Base-by-base conservation (phyloP, 179 eudicot genomes). In the Silene vulgaris region DNA sequence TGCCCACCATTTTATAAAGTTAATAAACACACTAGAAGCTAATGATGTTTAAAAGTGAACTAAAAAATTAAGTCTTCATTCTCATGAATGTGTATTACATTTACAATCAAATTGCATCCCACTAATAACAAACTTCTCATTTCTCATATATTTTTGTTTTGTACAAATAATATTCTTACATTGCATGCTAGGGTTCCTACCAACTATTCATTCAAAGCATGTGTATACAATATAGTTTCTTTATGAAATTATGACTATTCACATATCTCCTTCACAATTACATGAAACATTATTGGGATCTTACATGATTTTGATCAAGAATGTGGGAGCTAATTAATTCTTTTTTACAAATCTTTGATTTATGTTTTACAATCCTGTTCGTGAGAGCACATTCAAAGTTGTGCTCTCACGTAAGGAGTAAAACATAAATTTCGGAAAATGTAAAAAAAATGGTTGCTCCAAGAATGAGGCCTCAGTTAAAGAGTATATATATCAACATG, bases 201-300 rank as follows among this genome's bases (percentile, higher is more conserved):
- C 76, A 69, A 74, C 81, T 74, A 74, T 64, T 56, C 78, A 61
- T 73, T 61, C 62, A 69, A 62, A 37, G 60, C 17, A 28, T 50
- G 17, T 54, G 17, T 54, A 60, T 45, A 45, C 20, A 45, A 21
- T 73, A 3, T 66, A 70, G 70, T 65, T 76, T 70, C 56, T 61
- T 73, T 76, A 73, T 74, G 74, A 52, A 52, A 52, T 52, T 52
- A 65, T 61, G 65, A 71, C 79, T 65, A 65, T 30, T 77, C 83
- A 80, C 80, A 82, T 78, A 54, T 75, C 67, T 63, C 48, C 80
- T 72, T 63, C 78, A 72, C 84, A 82, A 80, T 82, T 79, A 69
- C 78, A 80, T 75, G 81, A 82, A 74, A 73, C 74, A 82, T 80
- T 77, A 77, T 82, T 80, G n/a, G 32, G 28, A 78, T 65, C 84